Evolutionary conservation across 192 early-diverging fungal species (phyloP).

Genomic region (Backusella tarrabulga): DNA sequence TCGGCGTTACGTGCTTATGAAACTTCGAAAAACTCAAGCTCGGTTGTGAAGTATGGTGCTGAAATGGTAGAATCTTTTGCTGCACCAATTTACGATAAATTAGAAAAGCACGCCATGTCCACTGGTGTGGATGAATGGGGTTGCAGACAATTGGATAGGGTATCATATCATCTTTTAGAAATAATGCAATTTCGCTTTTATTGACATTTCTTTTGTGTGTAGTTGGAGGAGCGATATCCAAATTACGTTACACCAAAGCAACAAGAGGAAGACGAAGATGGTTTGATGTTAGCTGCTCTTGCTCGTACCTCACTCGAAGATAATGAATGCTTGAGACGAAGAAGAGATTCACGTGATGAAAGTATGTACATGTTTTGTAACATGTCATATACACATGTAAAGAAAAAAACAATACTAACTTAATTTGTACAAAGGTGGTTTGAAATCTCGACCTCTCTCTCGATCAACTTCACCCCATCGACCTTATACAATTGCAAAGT

Average conservation of each 20-base stretch:
- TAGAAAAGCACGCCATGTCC: conserved; percentile 41
- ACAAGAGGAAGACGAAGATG: conserved; percentile 25
- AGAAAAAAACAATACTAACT: background rate
- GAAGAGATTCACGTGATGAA: conserved; percentile 21
- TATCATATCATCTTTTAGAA: background rate
- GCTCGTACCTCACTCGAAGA: conserved; percentile 35
- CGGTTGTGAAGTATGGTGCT: conserved; percentile 67
- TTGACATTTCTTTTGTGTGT: conserved; percentile 4
- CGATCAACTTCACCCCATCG: conserved; percentile 38
- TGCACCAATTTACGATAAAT: conserved; percentile 69
- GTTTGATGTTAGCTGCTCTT: conserved; percentile 29
- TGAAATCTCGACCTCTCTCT: conserved; percentile 32
- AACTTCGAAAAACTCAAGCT: conserved; percentile 58
- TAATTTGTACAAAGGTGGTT: background rate
- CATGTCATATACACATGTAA: background rate
- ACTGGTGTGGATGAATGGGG: conserved; percentile 11
- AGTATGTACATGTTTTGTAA: background rate
- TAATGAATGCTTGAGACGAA: conserved; percentile 11
- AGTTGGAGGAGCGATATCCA: conserved; percentile 31
- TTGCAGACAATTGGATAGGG: conserved; percentile 4
- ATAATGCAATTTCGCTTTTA: background rate
- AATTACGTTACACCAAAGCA: conserved; percentile 20
- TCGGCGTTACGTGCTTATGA: conserved; percentile 67
- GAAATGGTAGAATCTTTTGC: conserved; percentile 78
- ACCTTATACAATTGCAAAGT: conserved; percentile 26